These are phyloP conservation scores for Albifimbria verrucaria DNA, from an alignment of 2,329 filamentous ascomycete species.

Conservation along the genomic window DNA sequence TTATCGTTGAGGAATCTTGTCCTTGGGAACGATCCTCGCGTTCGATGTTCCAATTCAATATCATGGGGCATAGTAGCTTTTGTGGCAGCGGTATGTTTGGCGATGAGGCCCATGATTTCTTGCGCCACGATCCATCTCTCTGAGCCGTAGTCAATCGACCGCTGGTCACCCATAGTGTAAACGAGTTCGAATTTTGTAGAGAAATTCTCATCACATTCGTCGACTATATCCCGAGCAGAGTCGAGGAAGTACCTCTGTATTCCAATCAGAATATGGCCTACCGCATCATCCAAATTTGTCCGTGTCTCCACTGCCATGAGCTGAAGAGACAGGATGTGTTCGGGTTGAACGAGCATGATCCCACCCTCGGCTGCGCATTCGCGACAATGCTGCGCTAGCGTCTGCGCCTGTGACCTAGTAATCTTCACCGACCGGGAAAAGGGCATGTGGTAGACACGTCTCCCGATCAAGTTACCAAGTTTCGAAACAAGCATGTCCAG, in stretches of 20 bases:
- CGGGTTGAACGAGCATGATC: conserved; percentile 57
- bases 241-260: conserved; percentile 40
- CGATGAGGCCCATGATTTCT: conserved; percentile 44
- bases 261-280: conserved; percentile 31
- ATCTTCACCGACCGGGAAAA: conserved; percentile 36
- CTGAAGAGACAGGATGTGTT: conserved; percentile 60
- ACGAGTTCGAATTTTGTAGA: conserved; percentile 59
- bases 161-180: conserved; percentile 57
- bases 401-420: conserved; percentile 19
- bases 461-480: conserved; percentile 48
- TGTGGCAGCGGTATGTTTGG: conserved; percentile 22
- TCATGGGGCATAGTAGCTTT: conserved; percentile 28
- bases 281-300: conserved; percentile 18
- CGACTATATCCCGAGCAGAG: conserved; percentile 53
- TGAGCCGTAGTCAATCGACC: conserved; percentile 47
- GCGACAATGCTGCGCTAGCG: conserved; percentile 34
- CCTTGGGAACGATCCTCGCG: conserved; percentile 39
- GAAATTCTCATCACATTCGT: conserved; percentile 65
- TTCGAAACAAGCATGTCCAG: conserved; percentile 50
- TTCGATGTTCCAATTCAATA: conserved; percentile 36
- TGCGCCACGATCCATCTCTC: conserved; percentile 57
- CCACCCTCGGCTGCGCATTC: conserved; percentile 46
- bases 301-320: conserved; percentile 53
- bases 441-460: conserved; percentile 50
- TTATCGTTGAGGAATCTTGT: conserved; percentile 41